Percentiles rank a stretch among this genome's conserved stretches.
phyloP scores from a whole-genome alignment of 805 yeast genomes.

The Tetrapisispora nanseiensis region DNA sequence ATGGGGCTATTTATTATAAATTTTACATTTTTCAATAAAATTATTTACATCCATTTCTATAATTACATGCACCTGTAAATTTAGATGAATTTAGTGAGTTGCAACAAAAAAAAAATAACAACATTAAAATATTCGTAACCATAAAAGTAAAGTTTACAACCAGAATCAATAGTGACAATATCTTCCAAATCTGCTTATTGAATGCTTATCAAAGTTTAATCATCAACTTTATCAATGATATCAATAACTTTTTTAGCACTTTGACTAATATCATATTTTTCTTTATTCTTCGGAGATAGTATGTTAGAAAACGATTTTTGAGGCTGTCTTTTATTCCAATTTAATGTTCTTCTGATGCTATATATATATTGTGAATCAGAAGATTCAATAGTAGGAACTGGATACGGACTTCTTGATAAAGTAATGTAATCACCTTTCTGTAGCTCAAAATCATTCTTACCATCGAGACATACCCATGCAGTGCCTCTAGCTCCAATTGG shows the following conservation, averaged over 20 bases:
- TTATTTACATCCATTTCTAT: too few relatives aligned
- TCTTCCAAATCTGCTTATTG: too few relatives aligned
- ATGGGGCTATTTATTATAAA: too few relatives aligned
- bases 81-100: too few relatives aligned
- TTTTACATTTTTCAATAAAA: too few relatives aligned
- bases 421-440: slow-evolving; percentile 75
- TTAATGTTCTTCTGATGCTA: slow-evolving; percentile 70
- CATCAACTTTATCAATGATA: slow-evolving; percentile 1
- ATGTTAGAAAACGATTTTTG: slow-evolving; percentile 60
- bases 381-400: slow-evolving; percentile 82
- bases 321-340: slow-evolving; percentile 86
- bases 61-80: too few relatives aligned
- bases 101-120: too few relatives aligned
- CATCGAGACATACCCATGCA: slow-evolving; percentile 95
- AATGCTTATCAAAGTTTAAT: slow-evolving; percentile 6
- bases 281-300: slow-evolving; percentile 11
- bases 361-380: slow-evolving; percentile 71
- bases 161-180: too few relatives aligned
- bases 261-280: slow-evolving; percentile 6
- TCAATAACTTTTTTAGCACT: slow-evolving; percentile 9
- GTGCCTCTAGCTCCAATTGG: slow-evolving; percentile 74
- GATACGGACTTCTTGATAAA: slow-evolving; percentile 74
- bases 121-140: too few relatives aligned
- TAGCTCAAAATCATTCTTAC: slow-evolving; percentile 74
- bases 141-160: too few relatives aligned